Base-by-base conservation (phyloP, 345 rosid genomes). In the Turnera subulata region DNA sequence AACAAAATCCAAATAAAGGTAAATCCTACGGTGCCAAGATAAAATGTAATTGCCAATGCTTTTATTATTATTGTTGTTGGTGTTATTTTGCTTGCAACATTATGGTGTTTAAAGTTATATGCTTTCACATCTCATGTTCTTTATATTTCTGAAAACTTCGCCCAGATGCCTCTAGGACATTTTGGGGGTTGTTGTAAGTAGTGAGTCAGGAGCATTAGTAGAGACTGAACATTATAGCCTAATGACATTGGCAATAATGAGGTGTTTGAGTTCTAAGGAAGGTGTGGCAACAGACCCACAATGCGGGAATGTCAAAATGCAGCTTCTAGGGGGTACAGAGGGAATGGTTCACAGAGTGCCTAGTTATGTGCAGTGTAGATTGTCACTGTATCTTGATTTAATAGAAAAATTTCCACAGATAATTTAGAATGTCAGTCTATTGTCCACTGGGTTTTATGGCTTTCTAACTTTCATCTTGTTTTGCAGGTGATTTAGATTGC, bases 401-500 rank as follows among this genome's bases (percentile, higher is more conserved):
- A 32, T 46, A 21, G 54, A 13, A 19, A 15, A 20, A 4, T 29
- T 29, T 29, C 5, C 8, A 8, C 4, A 8, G 35, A 29, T 29
- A 29, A 29, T 29, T 4, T 29, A 3, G 8, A 29, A 3, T 4
- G 8, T 8, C 35, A 29, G 35, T 29, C 5, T 8, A 29, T 29
- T 29, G 35, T 29, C 35, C 22, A 20, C 21, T 29, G 21, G 45
- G 18, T 14, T 44, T 55, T 16, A 35, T 48, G 26, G 17, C 11
- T 49, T 61, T 21, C 40, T 50, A 29, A 20, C 24, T 4, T 14
- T n/a, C n/a, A 35, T 65, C 11, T 55, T 43, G 23, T 52, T 61
- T 21, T 40, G 67, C 66, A 68, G 73, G 55, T 39, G 42, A 49
- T 32, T 56, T 46, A 50, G 67, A 56, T 66, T 68, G 73, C 50